phyloP scores from a whole-genome alignment of 1,284 basidiomycete species.

The Irpex sp. region DNA sequence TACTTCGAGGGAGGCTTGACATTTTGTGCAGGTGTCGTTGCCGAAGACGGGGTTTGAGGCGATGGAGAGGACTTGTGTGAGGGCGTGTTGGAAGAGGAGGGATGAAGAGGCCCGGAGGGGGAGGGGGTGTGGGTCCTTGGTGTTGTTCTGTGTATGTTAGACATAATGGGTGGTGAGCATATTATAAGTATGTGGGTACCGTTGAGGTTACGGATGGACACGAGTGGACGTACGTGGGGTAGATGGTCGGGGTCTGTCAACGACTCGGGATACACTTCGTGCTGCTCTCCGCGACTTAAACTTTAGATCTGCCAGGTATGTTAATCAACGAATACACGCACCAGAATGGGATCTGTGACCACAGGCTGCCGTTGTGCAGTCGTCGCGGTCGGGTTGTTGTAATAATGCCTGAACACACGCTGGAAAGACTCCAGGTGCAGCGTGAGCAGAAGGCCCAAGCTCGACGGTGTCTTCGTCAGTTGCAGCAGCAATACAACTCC shows the following conservation, averaged over 20 bases:
- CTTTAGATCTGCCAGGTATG: not conserved
- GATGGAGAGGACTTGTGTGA: conserved; percentile 51
- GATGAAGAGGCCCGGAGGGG: conserved; percentile 49
- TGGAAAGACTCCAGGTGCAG: conserved; percentile 62
- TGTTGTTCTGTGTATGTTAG: conserved; percentile 41
- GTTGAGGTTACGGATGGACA: not conserved
- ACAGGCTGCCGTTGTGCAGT: conserved; percentile 66
- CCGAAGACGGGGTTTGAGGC: conserved; percentile 46
- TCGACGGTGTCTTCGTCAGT: conserved; percentile 2
- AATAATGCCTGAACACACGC: conserved; percentile 60
- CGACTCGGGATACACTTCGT: conserved; percentile 10
- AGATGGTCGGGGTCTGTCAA: conserved; percentile 61
- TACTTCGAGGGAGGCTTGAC: conserved; percentile 57
- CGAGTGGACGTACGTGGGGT: conserved; percentile 33
- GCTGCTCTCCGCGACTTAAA: conserved; percentile 5
- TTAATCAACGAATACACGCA: conserved; percentile 24
- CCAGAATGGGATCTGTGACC: conserved; percentile 62
- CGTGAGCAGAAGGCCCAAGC: conserved; percentile 45
- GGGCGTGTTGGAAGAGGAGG: conserved; percentile 46
- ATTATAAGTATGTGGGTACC: not conserved
- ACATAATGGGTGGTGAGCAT: too few relatives aligned
- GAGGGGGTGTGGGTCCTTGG: conserved; percentile 60
- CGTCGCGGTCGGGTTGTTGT: conserved; percentile 69
- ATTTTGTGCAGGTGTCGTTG: conserved; percentile 54
- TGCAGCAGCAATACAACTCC: not conserved